Percentiles rank a stretch among this genome's conserved stretches.
Evolutionary conservation across 768 basidiomycete genomes (phyloP).

Genomic region (Leucosporidium yakuticum): DNA sequence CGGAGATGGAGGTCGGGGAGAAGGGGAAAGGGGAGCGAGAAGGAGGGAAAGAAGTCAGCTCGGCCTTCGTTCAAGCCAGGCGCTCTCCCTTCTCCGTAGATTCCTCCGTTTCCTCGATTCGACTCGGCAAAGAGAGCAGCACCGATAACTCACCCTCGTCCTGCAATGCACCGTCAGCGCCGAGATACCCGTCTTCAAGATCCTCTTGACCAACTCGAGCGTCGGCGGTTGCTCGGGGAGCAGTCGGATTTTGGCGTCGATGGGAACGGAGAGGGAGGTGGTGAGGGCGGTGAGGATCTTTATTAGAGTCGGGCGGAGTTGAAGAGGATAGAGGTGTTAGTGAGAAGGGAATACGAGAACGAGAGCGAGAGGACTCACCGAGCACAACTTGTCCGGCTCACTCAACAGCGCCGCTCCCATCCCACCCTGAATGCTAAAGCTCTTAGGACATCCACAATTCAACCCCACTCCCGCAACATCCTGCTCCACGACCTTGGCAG

Average conservation of each 20-base stretch:
- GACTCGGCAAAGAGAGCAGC: too few species aligned
- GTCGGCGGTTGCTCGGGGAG: constrained; percentile 74
- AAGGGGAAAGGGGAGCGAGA: too few species aligned
- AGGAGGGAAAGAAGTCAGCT: too few species aligned
- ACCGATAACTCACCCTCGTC: constrained; percentile 50
- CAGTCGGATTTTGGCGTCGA: constrained; percentile 91
- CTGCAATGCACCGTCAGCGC: constrained; percentile 92
- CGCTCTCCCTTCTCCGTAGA: too few species aligned
- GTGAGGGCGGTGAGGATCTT: constrained; percentile 75
- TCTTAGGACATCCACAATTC: constrained; percentile 74
- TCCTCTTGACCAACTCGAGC: constrained; percentile 76
- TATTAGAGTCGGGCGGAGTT: neutral
- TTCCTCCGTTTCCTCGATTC: too few species aligned
- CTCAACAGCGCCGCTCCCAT: constrained; percentile 95
- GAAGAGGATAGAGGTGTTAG: neutral
- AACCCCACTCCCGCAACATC: constrained; percentile 94
- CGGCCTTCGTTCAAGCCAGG: too few species aligned
- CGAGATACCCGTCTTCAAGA: constrained; percentile 78
- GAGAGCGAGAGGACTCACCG: constrained; percentile 14
- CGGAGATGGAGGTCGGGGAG: too few species aligned
- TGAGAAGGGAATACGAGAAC: neutral
- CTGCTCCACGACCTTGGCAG: constrained; percentile 73
- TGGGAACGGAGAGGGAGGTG: constrained; percentile 69
- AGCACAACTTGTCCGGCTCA: constrained; percentile 80
- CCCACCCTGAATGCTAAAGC: constrained; percentile 50